Percentiles rank a stretch among this genome's conserved stretches.
Evolutionary conservation across 208 protist species (phyloP).

Genomic region (Phytomonas serpens): DNA sequence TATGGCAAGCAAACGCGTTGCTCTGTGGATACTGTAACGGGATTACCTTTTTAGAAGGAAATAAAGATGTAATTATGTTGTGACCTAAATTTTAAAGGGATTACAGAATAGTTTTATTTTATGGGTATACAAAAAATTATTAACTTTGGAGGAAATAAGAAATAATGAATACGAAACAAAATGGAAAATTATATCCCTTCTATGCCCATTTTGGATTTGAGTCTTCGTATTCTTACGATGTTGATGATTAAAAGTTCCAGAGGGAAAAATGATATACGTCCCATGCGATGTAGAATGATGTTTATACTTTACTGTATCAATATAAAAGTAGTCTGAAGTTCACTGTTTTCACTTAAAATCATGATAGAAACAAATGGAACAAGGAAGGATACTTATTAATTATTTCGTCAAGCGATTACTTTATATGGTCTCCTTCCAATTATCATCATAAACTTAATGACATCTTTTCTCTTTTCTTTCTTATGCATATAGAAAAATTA

Average conservation of each 20-base stretch:
- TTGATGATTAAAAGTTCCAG: not conserved
- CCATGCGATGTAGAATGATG: slow-evolving; percentile 6
- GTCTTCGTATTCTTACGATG: slow-evolving; percentile 2
- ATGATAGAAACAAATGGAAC: not conserved
- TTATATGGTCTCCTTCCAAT: not conserved
- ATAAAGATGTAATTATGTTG: not conserved
- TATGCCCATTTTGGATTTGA: not conserved
- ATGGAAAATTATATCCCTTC: not conserved
- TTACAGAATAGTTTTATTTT: not conserved
- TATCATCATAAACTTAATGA: not conserved
- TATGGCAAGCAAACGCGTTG: not conserved
- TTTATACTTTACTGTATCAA: not conserved
- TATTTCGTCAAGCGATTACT: not conserved
- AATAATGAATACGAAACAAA: not conserved
- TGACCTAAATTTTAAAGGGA: not conserved
- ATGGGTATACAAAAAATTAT: not conserved
- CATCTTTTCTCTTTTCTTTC: slow-evolving; percentile 7
- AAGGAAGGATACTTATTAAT: not conserved
- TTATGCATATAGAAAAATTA: slow-evolving; percentile 13
- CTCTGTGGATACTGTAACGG: not conserved
- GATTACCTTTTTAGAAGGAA: not conserved
- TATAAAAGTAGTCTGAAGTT: not conserved
- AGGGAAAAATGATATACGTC: not conserved
- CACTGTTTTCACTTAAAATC: not conserved
- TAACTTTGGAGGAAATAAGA: slow-evolving; percentile 3